phyloP scores from a whole-genome alignment of 2,329 filamentous ascomycete genomes.

The Colletotrichum destructivum region DNA sequence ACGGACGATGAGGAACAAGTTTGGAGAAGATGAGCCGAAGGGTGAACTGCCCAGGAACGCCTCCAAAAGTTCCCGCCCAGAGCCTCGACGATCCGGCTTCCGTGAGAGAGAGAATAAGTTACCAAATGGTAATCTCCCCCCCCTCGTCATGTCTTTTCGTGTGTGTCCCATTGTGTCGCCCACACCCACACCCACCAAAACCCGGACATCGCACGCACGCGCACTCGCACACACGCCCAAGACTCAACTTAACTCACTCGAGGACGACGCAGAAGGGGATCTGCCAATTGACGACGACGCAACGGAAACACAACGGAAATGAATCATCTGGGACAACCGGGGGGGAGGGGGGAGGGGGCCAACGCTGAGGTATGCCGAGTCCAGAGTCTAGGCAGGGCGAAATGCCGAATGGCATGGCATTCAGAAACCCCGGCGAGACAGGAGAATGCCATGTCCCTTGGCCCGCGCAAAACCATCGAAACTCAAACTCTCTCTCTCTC shows the following conservation, averaged over 20 bases:
- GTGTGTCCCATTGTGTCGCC: neutral
- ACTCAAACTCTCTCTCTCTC: neutral
- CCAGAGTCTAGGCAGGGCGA: slow-evolving; percentile 2
- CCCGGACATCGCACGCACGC: neutral
- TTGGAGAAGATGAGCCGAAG: neutral
- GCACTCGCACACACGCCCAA: neutral
- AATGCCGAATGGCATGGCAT: slow-evolving; percentile 19
- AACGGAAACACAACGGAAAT: neutral
- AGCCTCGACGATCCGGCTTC: neutral
- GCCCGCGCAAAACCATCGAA: neutral
- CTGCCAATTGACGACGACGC: neutral
- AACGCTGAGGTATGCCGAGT: slow-evolving; percentile 28
- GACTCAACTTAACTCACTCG: neutral
- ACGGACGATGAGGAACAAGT: too few relatives aligned
- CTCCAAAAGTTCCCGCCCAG: slow-evolving; percentile 15
- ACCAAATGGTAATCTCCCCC: slow-evolving; percentile 9
- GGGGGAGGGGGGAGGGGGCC: too few relatives aligned
- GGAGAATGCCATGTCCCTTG: slow-evolving; percentile 3
- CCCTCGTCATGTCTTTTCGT: neutral
- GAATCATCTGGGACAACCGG: neutral
- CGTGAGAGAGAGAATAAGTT: neutral
- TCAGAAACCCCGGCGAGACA: slow-evolving; percentile 13
- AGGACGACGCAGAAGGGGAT: neutral
- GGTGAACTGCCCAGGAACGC: neutral
- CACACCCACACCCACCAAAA: neutral